phyloP scores from a whole-genome alignment of 2,329 filamentous ascomycete genomes.

The Cordyceps javanica region DNA sequence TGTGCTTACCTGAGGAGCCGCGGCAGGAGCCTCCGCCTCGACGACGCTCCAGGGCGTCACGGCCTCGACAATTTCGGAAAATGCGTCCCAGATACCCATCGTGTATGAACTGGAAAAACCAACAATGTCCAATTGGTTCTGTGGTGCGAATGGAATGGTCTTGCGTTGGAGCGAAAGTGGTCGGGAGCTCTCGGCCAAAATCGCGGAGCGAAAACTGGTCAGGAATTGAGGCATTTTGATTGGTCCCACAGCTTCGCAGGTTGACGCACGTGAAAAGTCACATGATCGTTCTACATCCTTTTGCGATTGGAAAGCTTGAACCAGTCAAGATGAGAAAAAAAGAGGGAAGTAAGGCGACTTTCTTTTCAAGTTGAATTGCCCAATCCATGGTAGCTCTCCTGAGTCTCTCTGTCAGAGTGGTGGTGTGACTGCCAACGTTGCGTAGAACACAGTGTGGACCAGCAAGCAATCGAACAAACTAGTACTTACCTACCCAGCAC shows the following conservation, averaged over 20 bases:
- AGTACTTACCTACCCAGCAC: too few species aligned
- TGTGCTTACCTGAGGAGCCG: conserved; percentile 51
- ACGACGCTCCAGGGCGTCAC: conserved; percentile 59
- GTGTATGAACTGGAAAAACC: conserved; percentile 31
- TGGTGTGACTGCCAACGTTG: too few species aligned
- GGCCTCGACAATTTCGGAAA: conserved; percentile 58
- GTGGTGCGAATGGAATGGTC: conserved; percentile 27
- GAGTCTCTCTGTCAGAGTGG: too few species aligned
- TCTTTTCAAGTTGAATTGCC: too few species aligned
- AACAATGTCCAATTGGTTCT: conserved; percentile 33
- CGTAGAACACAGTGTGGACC: too few species aligned
- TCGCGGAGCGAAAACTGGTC: conserved; percentile 38
- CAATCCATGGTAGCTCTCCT: too few species aligned
- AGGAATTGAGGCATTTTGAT: conserved; percentile 45
- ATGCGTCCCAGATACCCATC: conserved; percentile 63
- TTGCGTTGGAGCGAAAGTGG: conserved; percentile 25
- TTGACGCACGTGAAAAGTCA: conserved; percentile 18
- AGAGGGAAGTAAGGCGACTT: too few species aligned
- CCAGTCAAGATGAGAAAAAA: too few species aligned
- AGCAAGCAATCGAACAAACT: too few species aligned
- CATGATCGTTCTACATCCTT: conserved; percentile 15
- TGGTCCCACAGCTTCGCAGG: conserved; percentile 27
- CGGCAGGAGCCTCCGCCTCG: conserved; percentile 62
- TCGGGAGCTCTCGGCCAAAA: conserved; percentile 37
- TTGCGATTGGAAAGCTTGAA: too few species aligned